Evolutionary conservation across 768 basidiomycete genomes (phyloP), one percentile per base, ranked within the genome.

Genomic region (Candolleomyces aberdarensis): DNA sequence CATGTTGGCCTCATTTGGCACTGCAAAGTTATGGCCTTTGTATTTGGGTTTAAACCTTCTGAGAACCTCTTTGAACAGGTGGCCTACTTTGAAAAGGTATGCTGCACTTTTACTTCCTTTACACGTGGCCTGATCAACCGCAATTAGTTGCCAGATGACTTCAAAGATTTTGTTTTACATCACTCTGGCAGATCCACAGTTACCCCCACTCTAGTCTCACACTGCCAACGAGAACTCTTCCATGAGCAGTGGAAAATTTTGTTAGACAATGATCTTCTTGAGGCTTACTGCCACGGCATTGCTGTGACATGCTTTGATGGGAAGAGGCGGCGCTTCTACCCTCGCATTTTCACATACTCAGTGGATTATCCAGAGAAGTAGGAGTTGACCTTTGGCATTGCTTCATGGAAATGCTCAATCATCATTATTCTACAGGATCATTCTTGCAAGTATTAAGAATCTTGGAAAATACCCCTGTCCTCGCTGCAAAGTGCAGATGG

Each of bases 381-480:
- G n/a, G 44, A 43, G 63, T 63, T 26, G 26, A 26, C 26, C 5
- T 41, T 8, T 32, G 14, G n/a, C n/a, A 20, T 14, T 3, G 9
- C 8, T 43, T 32, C 8, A 22, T 44, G 51, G 8, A 3, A 10
- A 26, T 49, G 54, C n/a, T 15, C 14, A 10, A 36, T 22, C 17
- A 43, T 47, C 9, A 8, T 17, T 17, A 17, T 20, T 59, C 20
- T 8, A 5, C 58, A 72, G 74, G 48, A 65, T 69, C 50, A 62
- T 74, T 3, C 56, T 75, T 9, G 70, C 72, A 36, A 67, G 67
- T 3, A 71, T 81, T 14, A 65, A 70, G n/a, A 69, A 75, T 54
- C 70, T 72, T 13, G 80, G 76, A 0, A 22, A 60, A 3, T 80
- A 71, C 52, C 74, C 73, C 5, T 77, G 75, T 56, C 75, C 75